These are phyloP conservation scores for Scopulariopsis brevicaulis DNA, from an alignment of 2,329 filamentous ascomycete species.

Conservation along the genomic window DNA sequence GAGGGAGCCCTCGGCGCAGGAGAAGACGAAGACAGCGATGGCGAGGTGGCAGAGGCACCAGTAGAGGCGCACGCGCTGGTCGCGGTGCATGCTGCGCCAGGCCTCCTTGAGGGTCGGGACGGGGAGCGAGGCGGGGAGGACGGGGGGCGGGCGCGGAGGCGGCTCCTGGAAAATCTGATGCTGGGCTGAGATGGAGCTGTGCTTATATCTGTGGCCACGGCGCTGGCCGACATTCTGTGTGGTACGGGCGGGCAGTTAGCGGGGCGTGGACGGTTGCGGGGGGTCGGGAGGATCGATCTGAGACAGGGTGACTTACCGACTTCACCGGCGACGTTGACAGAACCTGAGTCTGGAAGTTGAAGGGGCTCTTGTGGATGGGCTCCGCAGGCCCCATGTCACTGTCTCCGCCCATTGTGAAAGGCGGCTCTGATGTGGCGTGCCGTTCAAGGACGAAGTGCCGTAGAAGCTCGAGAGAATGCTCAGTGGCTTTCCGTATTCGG, in stretches of 20 bases:
- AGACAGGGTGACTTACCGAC: slow-evolving; percentile 42
- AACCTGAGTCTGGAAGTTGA: slow-evolving; percentile 86
- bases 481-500: too few relatives aligned
- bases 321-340: slow-evolving; percentile 68
- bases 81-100: slow-evolving; percentile 76
- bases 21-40: slow-evolving; percentile 75
- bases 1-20: slow-evolving; percentile 74
- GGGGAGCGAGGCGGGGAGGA: slow-evolving; percentile 82
- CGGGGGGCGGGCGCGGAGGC: slow-evolving; percentile 70
- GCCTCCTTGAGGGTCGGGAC: slow-evolving; percentile 84
- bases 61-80: slow-evolving; percentile 70
- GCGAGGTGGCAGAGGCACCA: slow-evolving; percentile 87
- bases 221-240: slow-evolving; percentile 76
- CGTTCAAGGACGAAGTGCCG: too few relatives aligned
- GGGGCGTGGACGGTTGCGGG: neutral
- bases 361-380: slow-evolving; percentile 40
- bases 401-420: slow-evolving; percentile 23
- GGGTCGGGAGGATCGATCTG: neutral
- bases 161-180: slow-evolving; percentile 97
- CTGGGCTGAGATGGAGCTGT: slow-evolving; percentile 77
- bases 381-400: slow-evolving; percentile 10
- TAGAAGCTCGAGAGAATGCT: too few relatives aligned
- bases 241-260: neutral
- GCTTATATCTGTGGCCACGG: slow-evolving; percentile 94
- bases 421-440: slow-evolving; percentile 4